Evolutionary conservation across 2,329 filamentous ascomycete genomes (phyloP).

Genomic region (Monosporascus sp.): DNA sequence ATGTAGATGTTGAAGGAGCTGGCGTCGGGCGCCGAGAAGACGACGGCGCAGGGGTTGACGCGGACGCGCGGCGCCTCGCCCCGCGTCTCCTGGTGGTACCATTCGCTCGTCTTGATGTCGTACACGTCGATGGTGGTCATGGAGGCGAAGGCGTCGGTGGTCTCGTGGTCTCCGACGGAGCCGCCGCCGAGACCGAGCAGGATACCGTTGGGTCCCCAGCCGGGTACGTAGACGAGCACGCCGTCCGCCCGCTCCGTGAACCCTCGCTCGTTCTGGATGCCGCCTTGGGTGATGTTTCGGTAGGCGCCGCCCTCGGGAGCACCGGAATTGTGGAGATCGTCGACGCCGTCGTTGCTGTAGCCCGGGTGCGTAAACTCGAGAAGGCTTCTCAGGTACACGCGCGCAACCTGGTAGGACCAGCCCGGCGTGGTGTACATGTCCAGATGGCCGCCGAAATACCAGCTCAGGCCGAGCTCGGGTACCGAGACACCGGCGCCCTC

Average conservation of each 20-base stretch:
- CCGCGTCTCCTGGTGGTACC: slow-evolving; percentile 69
- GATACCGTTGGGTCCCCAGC: slow-evolving; percentile 66
- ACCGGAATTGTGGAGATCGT: slow-evolving; percentile 46
- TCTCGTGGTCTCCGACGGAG: slow-evolving; percentile 32
- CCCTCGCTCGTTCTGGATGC: slow-evolving; percentile 57
- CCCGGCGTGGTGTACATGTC: slow-evolving; percentile 54
- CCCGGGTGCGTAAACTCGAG: slow-evolving; percentile 73
- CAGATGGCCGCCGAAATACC: slow-evolving; percentile 74
- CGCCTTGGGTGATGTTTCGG: slow-evolving; percentile 69
- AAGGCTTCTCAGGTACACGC: slow-evolving; percentile 68
- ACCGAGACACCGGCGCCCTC: slow-evolving; percentile 70
- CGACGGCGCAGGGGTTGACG: slow-evolving; percentile 67
- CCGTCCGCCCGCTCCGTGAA: slow-evolving; percentile 73
- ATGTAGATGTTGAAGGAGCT: slow-evolving; percentile 74
- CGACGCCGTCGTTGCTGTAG: slow-evolving; percentile 57
- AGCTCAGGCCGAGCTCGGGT: slow-evolving; percentile 63
- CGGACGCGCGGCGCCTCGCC: slow-evolving; percentile 58
- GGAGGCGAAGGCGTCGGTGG: slow-evolving; percentile 58
- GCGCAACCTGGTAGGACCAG: slow-evolving; percentile 59
- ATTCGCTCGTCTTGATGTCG: slow-evolving; percentile 63
- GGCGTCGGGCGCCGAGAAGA: slow-evolving; percentile 64
- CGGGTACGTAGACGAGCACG: slow-evolving; percentile 66
- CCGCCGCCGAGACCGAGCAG: slow-evolving; percentile 69
- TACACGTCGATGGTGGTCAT: slow-evolving; percentile 61
- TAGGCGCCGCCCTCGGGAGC: slow-evolving; percentile 60